A percentile compares a stretch with the other conserved stretches of the same genome.
Conservation (phyloP, 805 yeast species). For the Komagataella mondaviorum region DNA sequence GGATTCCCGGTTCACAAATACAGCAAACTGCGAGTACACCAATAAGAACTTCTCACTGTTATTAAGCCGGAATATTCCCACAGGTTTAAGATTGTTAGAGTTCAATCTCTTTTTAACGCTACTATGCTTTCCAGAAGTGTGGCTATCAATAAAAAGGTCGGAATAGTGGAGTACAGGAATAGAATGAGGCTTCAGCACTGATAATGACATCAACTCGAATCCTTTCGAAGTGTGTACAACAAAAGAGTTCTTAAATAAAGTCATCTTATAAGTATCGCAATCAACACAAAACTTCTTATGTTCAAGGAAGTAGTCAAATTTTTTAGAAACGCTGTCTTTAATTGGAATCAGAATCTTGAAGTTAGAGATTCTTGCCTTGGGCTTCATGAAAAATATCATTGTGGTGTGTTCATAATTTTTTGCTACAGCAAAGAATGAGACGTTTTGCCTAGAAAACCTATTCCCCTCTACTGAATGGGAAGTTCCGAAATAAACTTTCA, state of each 20-base stretch:
- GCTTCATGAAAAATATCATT: constrained; percentile 42
- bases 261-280: constrained; percentile 45
- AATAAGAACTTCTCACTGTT: constrained; percentile 31
- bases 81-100: constrained; percentile 28
- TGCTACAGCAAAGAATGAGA: constrained; percentile 54
- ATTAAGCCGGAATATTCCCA: constrained; percentile 49
- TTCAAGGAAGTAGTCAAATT: constrained; percentile 27
- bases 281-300: constrained; percentile 34
- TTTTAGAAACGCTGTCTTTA: constrained; percentile 23
- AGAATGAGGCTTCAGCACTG: constrained; percentile 40
- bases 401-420: constrained; percentile 43
- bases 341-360: constrained; percentile 46
- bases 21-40: constrained; percentile 60
- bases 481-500: constrained; percentile 39
- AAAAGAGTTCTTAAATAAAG: constrained; percentile 52
- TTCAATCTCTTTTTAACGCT: constrained; percentile 24
- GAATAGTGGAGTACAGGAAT: constrained; percentile 32
- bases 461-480: constrained; percentile 29
- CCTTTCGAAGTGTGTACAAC: constrained; percentile 58
- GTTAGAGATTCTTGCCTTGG: constrained; percentile 29
- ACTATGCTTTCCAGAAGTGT: constrained; percentile 7
- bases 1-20: constrained; percentile 39
- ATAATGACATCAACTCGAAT: constrained; percentile 49
- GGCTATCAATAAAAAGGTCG: constrained; percentile 1
- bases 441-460: constrained; percentile 35